Percentiles rank a stretch among this genome's conserved stretches.
phyloP scores from a whole-genome alignment of 2,329 filamentous ascomycete genomes.

The Polytolypa hystricis region DNA sequence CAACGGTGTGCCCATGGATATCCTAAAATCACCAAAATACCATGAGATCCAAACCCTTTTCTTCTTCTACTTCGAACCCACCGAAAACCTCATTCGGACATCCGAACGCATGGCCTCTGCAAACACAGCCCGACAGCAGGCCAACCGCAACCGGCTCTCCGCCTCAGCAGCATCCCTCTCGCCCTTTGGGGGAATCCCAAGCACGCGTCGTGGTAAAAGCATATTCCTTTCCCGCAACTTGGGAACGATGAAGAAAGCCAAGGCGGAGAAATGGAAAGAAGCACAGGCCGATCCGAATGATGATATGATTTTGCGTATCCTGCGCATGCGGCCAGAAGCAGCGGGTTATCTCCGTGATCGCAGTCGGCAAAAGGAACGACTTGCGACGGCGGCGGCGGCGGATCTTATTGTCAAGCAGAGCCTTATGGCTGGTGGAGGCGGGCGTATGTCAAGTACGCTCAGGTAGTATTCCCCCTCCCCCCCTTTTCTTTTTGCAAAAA shows the following conservation, averaged over 20 bases:
- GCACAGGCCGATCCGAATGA: slow-evolving; percentile 94
- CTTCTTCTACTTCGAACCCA: slow-evolving; percentile 96
- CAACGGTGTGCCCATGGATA: slow-evolving; percentile 77
- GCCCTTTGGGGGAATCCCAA: slow-evolving; percentile 35
- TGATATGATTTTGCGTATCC: slow-evolving; percentile 92
- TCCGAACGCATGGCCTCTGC: slow-evolving; percentile 91
- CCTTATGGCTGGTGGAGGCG: slow-evolving; percentile 50
- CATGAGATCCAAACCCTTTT: slow-evolving; percentile 92
- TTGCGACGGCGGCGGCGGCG: slow-evolving; percentile 80
- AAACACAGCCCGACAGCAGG: slow-evolving; percentile 66
- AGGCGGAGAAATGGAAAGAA: slow-evolving; percentile 91
- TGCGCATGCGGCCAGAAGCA: slow-evolving; percentile 90
- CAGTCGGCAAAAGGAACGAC: slow-evolving; percentile 83
- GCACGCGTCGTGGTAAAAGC: slow-evolving; percentile 46
- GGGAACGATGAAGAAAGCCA: slow-evolving; percentile 90
- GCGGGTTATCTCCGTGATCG: slow-evolving; percentile 77
- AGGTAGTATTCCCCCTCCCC: no score
- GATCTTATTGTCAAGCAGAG: slow-evolving; percentile 93
- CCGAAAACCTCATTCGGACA: slow-evolving; percentile 83
- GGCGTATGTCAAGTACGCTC: slow-evolving; percentile 39
- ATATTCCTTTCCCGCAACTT: slow-evolving; percentile 93
- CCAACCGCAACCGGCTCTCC: slow-evolving; percentile 55
- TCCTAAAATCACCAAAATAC: slow-evolving; percentile 95
- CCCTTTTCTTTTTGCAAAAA: no score
- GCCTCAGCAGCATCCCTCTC: slow-evolving; percentile 35